Conservation (phyloP, 805 yeast species). For the Clavispora fructus region DNA sequence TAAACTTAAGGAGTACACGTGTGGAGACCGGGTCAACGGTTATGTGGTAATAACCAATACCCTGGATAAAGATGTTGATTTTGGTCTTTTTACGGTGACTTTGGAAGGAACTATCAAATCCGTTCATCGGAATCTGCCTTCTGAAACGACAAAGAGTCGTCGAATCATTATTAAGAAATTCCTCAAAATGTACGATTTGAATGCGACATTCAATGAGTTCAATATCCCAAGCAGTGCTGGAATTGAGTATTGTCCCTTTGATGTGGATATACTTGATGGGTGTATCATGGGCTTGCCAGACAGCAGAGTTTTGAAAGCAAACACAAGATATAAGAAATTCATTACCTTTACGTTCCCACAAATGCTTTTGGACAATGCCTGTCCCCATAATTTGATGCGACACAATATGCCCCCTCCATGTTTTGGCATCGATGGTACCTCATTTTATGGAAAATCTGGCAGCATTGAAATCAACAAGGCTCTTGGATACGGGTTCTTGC, state of each 20-base stretch:
- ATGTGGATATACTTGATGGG: conserved; percentile 42
- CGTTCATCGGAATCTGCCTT: conserved; percentile 6
- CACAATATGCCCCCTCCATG: conserved; percentile 42
- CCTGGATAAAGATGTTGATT: conserved; percentile 38
- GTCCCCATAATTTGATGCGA: conserved; percentile 39
- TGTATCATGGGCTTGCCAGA: conserved; percentile 45
- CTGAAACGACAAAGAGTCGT: conserved; percentile 22
- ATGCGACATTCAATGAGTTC: conserved; percentile 49
- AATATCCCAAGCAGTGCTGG: conserved; percentile 51
- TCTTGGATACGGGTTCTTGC: conserved; percentile 52
- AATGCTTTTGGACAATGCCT: conserved; percentile 46
- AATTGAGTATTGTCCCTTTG: conserved; percentile 38
- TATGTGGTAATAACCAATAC: conserved; percentile 45
- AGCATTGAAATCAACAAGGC: conserved; percentile 31
- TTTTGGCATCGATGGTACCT: conserved; percentile 34
- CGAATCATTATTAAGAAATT: conserved; percentile 43
- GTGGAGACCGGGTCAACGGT: conserved; percentile 40
- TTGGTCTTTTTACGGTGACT: conserved; percentile 36
- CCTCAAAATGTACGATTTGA: conserved; percentile 55
- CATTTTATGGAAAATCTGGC: conserved; percentile 31
- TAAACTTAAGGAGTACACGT: conserved; percentile 38
- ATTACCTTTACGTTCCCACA: conserved; percentile 56
- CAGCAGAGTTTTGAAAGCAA: conserved; percentile 45
- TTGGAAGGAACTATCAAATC: conserved; percentile 31
- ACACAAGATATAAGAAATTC: conserved; percentile 49